Evolutionary conservation across 148 eudicot species (phyloP).

Genomic region (Amaranthus cruentus): DNA sequence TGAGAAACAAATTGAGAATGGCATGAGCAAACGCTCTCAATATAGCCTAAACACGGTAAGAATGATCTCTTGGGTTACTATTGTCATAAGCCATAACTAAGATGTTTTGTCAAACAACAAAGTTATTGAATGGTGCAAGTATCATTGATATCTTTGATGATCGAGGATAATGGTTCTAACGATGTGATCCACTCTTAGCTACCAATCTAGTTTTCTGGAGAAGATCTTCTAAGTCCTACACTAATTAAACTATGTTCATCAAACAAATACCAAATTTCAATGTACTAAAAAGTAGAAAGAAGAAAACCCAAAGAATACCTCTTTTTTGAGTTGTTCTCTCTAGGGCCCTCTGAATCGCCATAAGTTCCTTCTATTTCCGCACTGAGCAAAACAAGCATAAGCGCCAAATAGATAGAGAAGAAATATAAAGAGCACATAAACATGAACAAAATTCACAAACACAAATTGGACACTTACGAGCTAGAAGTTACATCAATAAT

Average conservation of each 20-base stretch:
- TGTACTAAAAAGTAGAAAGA: neutral
- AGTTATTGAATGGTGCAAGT: neutral
- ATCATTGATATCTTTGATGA: neutral
- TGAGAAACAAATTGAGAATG: neutral
- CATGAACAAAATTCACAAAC: neutral
- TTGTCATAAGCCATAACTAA: neutral
- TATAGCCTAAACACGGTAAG: neutral
- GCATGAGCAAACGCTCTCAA: neutral
- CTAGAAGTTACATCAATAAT: no score
- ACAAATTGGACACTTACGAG: neutral
- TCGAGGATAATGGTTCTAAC: neutral
- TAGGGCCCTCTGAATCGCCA: conserved; percentile 45
- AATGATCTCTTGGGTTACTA: neutral
- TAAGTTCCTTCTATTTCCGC: conserved; percentile 63
- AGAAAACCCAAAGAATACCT: conserved; percentile 34
- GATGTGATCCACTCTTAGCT: neutral
- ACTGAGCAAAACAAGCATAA: conserved; percentile 32
- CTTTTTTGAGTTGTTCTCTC: conserved; percentile 69
- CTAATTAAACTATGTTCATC: neutral
- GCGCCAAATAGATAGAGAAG: neutral
- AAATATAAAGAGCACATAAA: neutral
- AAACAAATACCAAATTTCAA: neutral
- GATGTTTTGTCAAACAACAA: neutral
- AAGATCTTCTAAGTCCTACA: neutral
- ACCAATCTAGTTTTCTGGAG: neutral